phyloP scores from a whole-genome alignment of 768 basidiomycete species.

The Infundibulicybe gibba region DNA sequence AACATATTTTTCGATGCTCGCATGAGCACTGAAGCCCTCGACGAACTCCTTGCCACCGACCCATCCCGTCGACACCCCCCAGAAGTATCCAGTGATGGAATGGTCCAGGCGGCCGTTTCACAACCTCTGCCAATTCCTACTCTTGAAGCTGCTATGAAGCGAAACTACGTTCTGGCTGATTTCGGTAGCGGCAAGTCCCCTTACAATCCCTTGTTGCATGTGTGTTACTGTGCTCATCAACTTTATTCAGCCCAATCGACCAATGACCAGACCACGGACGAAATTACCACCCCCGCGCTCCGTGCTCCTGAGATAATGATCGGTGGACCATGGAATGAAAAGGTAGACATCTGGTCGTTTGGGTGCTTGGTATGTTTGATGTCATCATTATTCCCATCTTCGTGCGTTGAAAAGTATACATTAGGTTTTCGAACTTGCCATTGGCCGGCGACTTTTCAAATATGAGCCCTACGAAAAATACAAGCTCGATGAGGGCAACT shows the following conservation, averaged over 20 bases:
- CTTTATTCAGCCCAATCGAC: slow-evolving; percentile 13
- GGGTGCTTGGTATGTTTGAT: slow-evolving; percentile 20
- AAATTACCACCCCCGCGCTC: slow-evolving; percentile 16
- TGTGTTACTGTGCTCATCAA: no score
- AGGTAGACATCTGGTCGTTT: slow-evolving; percentile 26
- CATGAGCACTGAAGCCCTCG: slow-evolving; percentile 2
- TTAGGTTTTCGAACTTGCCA: slow-evolving; percentile 15
- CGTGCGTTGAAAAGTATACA: background rate
- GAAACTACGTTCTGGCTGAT: slow-evolving; percentile 20
- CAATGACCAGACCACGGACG: slow-evolving; percentile 7
- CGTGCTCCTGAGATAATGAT: slow-evolving; percentile 24
- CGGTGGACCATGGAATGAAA: slow-evolving; percentile 20
- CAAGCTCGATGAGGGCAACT: background rate
- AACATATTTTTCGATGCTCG: slow-evolving; percentile 20
- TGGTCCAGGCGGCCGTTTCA: slow-evolving; percentile 18
- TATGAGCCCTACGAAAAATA: background rate
- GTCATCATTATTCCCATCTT: background rate
- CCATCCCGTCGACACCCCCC: slow-evolving; percentile 15
- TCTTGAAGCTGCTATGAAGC: slow-evolving; percentile 12
- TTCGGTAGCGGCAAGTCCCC: slow-evolving; percentile 19
- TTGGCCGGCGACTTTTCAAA: slow-evolving; percentile 6
- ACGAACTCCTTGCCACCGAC: slow-evolving; percentile 12
- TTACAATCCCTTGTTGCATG: background rate
- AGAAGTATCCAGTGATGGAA: slow-evolving; percentile 14
- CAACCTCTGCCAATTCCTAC: slow-evolving; percentile 22